Evolutionary conservation across 2,329 filamentous ascomycete species (phyloP).

Genomic region (Cyphellophora attinorum): DNA sequence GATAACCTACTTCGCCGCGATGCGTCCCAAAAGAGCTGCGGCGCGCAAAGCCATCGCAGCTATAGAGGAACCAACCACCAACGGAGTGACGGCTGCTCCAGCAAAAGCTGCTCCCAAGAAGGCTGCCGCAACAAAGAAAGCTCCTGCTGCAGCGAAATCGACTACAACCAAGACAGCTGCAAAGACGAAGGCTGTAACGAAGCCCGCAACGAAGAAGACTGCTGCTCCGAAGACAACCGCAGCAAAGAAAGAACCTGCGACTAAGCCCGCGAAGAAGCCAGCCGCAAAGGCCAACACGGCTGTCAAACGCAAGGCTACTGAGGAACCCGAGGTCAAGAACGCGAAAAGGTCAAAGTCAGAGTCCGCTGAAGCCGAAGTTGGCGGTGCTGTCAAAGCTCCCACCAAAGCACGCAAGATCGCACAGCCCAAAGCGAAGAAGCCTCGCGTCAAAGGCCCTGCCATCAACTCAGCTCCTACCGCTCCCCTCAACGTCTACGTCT

Average conservation of each 20-base stretch:
- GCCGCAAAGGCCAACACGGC: slow-evolving; percentile 7
- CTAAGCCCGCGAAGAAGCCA: slow-evolving; percentile 40
- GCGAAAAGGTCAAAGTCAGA: slow-evolving; percentile 2
- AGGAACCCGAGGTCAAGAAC: slow-evolving; percentile 28
- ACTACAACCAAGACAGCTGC: not conserved
- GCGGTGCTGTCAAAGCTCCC: not conserved
- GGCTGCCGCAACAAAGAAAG: not conserved
- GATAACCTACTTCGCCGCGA: too few relatives aligned
- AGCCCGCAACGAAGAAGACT: not conserved
- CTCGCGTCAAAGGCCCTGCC: slow-evolving; percentile 19
- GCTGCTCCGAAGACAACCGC: not conserved
- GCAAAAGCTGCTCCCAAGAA: too few relatives aligned
- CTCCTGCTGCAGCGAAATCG: not conserved
- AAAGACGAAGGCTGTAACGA: not conserved
- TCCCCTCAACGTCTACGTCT: slow-evolving; percentile 64
- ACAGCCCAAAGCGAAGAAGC: slow-evolving; percentile 16
- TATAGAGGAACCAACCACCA: too few relatives aligned
- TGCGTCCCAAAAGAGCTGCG: too few relatives aligned
- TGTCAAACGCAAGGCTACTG: slow-evolving; percentile 22
- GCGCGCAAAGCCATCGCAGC: too few relatives aligned
- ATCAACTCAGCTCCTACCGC: slow-evolving; percentile 56
- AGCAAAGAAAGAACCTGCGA: not conserved
- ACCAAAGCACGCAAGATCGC: not conserved
- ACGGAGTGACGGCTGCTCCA: too few relatives aligned
- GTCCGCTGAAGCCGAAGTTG: not conserved